Percentiles rank a stretch among this genome's conserved stretches.
phyloP scores from a whole-genome alignment of 176 grass and related monocot genomes.

The Rhynchospora pubera region DNA sequence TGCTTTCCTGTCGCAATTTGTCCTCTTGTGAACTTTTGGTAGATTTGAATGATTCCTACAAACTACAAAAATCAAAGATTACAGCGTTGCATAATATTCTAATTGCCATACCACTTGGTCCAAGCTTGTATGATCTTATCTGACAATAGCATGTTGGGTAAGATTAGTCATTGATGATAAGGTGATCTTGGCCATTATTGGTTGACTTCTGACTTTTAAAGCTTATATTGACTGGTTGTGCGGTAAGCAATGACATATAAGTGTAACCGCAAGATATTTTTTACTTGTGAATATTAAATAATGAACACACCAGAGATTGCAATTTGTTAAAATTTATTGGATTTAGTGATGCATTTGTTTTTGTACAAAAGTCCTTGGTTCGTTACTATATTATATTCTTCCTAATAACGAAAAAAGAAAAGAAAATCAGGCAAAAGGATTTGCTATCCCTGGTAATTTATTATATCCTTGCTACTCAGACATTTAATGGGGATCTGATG shows the following conservation, averaged over 20 bases:
- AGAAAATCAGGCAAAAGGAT: neutral
- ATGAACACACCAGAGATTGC: neutral
- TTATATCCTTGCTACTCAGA: neutral
- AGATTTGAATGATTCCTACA: neutral
- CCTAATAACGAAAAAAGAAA: neutral
- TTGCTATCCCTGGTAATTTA: neutral
- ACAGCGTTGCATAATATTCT: neutral
- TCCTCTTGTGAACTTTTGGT: neutral
- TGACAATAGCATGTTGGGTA: neutral
- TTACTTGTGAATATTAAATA: neutral
- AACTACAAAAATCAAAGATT: neutral
- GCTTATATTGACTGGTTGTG: neutral
- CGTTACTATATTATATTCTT: too few species aligned
- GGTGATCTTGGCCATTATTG: neutral
- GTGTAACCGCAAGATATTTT: too few species aligned
- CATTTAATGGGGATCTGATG: neutral
- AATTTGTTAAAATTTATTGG: neutral
- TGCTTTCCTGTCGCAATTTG: neutral
- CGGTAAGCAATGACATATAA: neutral
- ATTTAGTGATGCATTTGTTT: neutral
- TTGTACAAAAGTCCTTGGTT: neutral
- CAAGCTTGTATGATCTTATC: neutral
- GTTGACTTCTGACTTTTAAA: neutral
- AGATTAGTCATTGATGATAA: conserved; percentile 6
- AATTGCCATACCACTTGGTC: neutral